Evolutionary conservation across 1,139 yeast genomes (phyloP), one percentile per base, ranked within the genome.

Genomic region (Suhomyces atakaporum): DNA sequence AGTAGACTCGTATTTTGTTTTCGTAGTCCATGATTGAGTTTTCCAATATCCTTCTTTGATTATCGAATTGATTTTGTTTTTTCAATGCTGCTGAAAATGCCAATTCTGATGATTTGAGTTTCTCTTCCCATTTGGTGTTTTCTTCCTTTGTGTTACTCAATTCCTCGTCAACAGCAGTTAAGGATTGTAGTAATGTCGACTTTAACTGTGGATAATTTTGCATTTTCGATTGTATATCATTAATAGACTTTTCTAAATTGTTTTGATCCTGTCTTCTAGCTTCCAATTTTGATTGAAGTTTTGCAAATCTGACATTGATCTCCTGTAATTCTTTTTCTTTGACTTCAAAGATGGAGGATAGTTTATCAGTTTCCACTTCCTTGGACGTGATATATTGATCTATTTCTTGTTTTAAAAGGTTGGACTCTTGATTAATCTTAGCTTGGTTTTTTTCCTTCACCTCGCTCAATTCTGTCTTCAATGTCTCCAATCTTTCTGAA

Each of bases 1-100:
- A 44, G 41, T 66, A 69, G 0, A 66, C 66, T 27, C 77, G 49
- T 10, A 58, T 36, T 31, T 60, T 64, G 0, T 70, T 70, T 35
- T 65, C 61, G 31, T 69, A 54, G 29, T 76, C 73, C 62, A 76
- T 71, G 7, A 79, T 78, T 2, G 79, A 66, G 46, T 77, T 74
- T 49, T 78, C 80, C 25, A 79, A 56, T 7, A 66, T 62, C 40
- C 74, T 59, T 44, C 74, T 43, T 37, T 63, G 64, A 3, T 38
- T 35, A 8, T 56, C 54, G 37, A 63, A 62, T 12, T 54, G 49
- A 3, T 44, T 36, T 9, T 52, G 35, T 34, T 62, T 61, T 2
- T 29, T 25, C 8, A 40, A 31, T 2, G 56, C 45, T 3, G 25
- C 33, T 2, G 44, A 34, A 32, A 48, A 50, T 11, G 24, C 35